Evolutionary conservation across 129 eudicot genomes (phyloP).

Genomic region (Deinandra increscens): DNA sequence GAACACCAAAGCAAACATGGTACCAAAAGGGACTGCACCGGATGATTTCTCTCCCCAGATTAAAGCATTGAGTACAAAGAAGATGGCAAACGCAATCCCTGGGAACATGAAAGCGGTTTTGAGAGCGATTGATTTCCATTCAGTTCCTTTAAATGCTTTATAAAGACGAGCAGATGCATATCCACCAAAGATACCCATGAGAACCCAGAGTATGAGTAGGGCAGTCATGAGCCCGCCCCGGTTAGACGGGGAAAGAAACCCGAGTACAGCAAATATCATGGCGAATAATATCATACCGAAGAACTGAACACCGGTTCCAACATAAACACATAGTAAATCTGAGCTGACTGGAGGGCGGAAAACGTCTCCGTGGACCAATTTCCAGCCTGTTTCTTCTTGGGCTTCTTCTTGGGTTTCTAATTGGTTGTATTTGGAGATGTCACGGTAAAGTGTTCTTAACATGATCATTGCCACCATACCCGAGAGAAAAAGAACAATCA

Average conservation of each 20-base stretch:
- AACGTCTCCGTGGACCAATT: slow-evolving; percentile 67
- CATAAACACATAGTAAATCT: slow-evolving; percentile 65
- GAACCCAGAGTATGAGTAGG: slow-evolving; percentile 68
- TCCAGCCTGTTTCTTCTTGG: slow-evolving; percentile 85
- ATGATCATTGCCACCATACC: slow-evolving; percentile 90
- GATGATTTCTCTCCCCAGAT: slow-evolving; percentile 78
- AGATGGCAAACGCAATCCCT: slow-evolving; percentile 45
- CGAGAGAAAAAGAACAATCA: slow-evolving; percentile 81
- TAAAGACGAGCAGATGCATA: slow-evolving; percentile 67
- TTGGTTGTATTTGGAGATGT: slow-evolving; percentile 73
- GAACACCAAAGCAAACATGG: slow-evolving; percentile 65
- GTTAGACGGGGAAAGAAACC: slow-evolving; percentile 75
- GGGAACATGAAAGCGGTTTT: slow-evolving; percentile 77
- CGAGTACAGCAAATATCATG: slow-evolving; percentile 69
- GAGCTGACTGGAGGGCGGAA: slow-evolving; percentile 75
- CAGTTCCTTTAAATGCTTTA: slow-evolving; percentile 68
- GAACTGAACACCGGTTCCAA: slow-evolving; percentile 71
- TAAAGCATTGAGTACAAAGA: slow-evolving; percentile 55
- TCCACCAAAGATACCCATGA: slow-evolving; percentile 78
- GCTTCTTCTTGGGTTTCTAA: slow-evolving; percentile 78
- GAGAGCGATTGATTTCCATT: slow-evolving; percentile 60
- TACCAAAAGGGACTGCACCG: slow-evolving; percentile 78
- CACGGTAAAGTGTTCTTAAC: slow-evolving; percentile 71
- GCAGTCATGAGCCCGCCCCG: slow-evolving; percentile 78
- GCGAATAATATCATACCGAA: slow-evolving; percentile 65